Evolutionary conservation across 148 eudicot genomes (phyloP), one percentile per base, ranked within the genome.

Genomic region (Limonium bicolor): DNA sequence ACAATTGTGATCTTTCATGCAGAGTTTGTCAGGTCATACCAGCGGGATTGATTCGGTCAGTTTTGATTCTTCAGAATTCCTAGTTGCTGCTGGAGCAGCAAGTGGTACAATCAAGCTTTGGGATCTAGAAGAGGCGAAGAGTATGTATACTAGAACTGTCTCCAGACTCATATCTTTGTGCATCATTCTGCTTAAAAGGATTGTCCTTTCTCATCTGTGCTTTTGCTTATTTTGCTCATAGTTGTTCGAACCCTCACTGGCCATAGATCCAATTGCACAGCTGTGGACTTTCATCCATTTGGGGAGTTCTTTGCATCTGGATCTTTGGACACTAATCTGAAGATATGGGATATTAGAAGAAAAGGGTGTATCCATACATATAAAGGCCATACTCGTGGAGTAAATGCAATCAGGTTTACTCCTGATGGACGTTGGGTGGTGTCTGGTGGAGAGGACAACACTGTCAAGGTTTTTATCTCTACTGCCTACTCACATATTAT

Each of bases 381-480:
- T 68, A 90, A 90, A 62, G 99, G 99, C 28, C 99, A 90, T 55
- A 84, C 95, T 42, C 80, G 95, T 41, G 99, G 99, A 58, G 95
- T 90, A 50, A 90, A 76, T 59, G 77, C 85, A 14, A 77, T 84
- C 61, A 71, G 99, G 74, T 90, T 84, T 53, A 90, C 99, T n/a
- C 99, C 99, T 24, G 99, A 90, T 76, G 99, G 99, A 29, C 93
- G 99, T 29, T 90, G 99, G 99, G 87, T 90, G 32, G 99, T 90
- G 41, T 90, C 99, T 48, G 99, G 95, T 38, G 93, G 99, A 17
- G 93, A 85, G 74, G 99, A 90, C 74, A 84, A 85, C 57, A 75
- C 78, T 51, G 88, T 90, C 55, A 90, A 90, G 99, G 99, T 84
- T 48, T 33, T 64, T 33, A 12, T 24, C 2, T 13, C 44, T 67